phyloP scores from a whole-genome alignment of 805 yeast genomes.

The Yarrowia sp. region DNA sequence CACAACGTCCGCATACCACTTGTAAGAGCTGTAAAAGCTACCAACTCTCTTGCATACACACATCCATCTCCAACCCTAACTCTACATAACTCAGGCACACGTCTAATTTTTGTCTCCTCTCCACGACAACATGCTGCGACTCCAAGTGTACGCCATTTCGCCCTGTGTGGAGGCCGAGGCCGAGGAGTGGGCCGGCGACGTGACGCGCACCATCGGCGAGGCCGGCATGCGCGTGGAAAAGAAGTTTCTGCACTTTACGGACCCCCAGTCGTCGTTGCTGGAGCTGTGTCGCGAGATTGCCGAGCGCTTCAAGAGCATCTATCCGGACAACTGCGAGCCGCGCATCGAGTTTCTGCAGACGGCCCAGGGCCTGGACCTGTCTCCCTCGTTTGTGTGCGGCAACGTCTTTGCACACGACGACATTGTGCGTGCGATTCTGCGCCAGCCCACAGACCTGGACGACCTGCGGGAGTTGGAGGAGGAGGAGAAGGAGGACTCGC shows the following conservation, averaged over 20 bases:
- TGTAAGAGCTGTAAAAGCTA: too few relatives aligned
- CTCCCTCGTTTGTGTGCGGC: not conserved
- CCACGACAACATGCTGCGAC: conserved; percentile 22
- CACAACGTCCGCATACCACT: too few relatives aligned
- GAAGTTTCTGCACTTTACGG: conserved; percentile 17
- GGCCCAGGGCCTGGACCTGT: not conserved
- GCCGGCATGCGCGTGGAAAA: conserved; percentile 20
- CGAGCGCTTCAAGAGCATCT: conserved; percentile 10
- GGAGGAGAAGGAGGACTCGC: too few relatives aligned
- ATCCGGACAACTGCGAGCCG: conserved; percentile 8
- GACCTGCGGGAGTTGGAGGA: not conserved
- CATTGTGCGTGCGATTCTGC: conserved; percentile 11
- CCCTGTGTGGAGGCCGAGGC: conserved; percentile 2
- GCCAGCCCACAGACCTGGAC: conserved; percentile 12
- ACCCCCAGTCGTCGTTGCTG: not conserved
- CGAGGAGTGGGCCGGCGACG: not conserved
- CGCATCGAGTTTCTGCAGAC: conserved; percentile 10
- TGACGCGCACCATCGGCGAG: not conserved
- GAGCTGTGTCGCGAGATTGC: conserved; percentile 6
- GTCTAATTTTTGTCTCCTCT: too few relatives aligned
- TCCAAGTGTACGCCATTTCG: conserved; percentile 12
- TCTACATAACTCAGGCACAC: too few relatives aligned
- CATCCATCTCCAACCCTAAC: too few relatives aligned
- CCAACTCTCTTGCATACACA: too few relatives aligned
- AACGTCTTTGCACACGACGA: not conserved